These are phyloP conservation scores for Thalassiosira livingstoniorum DNA, from an alignment of 352 stramenopile genomes.

Conservation along the genomic window DNA sequence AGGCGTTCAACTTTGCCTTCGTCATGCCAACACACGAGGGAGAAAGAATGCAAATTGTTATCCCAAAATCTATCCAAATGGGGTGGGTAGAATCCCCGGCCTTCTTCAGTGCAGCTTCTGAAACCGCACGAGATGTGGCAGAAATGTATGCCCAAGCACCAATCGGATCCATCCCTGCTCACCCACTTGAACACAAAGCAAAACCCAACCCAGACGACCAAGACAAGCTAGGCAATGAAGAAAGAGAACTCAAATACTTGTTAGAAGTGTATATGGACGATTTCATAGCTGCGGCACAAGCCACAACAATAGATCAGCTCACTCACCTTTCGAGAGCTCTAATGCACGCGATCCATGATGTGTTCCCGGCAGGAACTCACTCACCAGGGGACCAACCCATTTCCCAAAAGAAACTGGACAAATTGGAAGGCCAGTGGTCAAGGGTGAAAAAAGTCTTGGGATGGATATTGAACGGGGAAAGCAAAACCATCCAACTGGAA, in stretches of 20 bases:
- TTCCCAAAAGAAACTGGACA: slow-evolving; percentile 29
- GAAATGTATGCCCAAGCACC: neutral
- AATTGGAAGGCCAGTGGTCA: slow-evolving; percentile 14
- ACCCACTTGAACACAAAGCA: slow-evolving; percentile 2
- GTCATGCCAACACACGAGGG: neutral
- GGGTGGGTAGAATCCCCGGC: slow-evolving; percentile 20
- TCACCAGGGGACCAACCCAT: slow-evolving; percentile 8
- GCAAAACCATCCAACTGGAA: too few species aligned
- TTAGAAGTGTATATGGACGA: slow-evolving; percentile 47
- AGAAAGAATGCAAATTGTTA: neutral
- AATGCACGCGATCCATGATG: slow-evolving; percentile 42
- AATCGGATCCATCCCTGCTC: neutral
- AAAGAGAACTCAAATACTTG: neutral
- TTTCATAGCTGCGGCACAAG: slow-evolving; percentile 22
- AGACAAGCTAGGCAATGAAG: too few species aligned
- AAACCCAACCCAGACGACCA: too few species aligned
- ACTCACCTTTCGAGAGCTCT: slow-evolving; percentile 1
- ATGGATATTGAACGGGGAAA: slow-evolving; percentile 14
- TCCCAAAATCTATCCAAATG: slow-evolving; percentile 21
- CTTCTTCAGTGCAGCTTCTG: slow-evolving; percentile 20
- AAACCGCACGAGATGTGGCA: slow-evolving; percentile 28
- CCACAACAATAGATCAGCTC: slow-evolving; percentile 18
- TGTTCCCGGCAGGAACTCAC: slow-evolving; percentile 22
- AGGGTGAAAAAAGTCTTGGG: slow-evolving; percentile 27
- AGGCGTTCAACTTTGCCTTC: slow-evolving; percentile 35